Evolutionary conservation across 805 yeast genomes (phyloP).

Genomic region (Jamesozyma gamospora): DNA sequence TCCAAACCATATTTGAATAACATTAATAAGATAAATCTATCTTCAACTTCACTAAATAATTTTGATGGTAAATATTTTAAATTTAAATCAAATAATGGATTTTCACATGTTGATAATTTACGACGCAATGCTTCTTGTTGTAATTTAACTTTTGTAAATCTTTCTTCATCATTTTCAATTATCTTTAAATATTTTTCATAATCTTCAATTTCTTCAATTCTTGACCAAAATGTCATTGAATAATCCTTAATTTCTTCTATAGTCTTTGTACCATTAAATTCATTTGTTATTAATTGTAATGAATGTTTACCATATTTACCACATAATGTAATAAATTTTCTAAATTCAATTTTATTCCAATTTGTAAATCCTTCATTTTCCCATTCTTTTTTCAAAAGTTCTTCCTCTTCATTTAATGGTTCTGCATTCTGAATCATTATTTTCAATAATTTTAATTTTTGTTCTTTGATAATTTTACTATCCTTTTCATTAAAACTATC

Average conservation of each 20-base stretch:
- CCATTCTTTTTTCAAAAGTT: conserved; percentile 46
- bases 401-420: conserved; percentile 78
- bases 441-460: conserved; percentile 52
- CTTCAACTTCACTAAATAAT: conserved; percentile 81
- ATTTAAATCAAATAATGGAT: conserved; percentile 71
- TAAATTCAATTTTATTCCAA: conserved; percentile 86
- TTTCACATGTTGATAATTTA: conserved; percentile 57
- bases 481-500: conserved; percentile 30
- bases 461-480: conserved; percentile 35
- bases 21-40: conserved; percentile 74
- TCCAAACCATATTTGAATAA: conserved; percentile 75
- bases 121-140: conserved; percentile 75
- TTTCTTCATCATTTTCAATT: conserved; percentile 86
- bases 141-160: conserved; percentile 46
- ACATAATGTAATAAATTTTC: conserved; percentile 62
- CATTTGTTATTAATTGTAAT: conserved; percentile 57
- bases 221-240: conserved; percentile 71
- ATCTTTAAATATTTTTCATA: conserved; percentile 72
- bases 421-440: conserved; percentile 66
- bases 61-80: conserved; percentile 67
- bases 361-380: conserved; percentile 60
- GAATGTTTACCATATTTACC: conserved; percentile 78
- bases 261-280: conserved; percentile 68
- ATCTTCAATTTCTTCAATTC: conserved; percentile 74
- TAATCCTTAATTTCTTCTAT: conserved; percentile 71